Evolutionary conservation across 192 early-diverging fungal genomes (phyloP).

Genomic region (Geosiphon pyriformis): DNA sequence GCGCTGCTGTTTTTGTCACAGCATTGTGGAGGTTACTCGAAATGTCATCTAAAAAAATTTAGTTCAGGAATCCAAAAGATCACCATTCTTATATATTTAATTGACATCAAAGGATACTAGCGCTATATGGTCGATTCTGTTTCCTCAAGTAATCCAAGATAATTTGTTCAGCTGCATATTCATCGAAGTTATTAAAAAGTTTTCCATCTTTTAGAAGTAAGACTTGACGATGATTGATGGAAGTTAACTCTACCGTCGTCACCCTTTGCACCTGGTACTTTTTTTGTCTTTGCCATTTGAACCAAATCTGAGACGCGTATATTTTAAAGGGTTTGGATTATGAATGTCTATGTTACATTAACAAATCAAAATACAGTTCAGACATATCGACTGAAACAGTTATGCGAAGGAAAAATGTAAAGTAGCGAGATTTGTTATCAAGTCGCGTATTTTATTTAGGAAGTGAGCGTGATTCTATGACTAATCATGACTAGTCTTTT

Average conservation of each 20-base stretch:
- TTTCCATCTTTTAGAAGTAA: not conserved
- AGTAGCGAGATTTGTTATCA: too few species aligned
- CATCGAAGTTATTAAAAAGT: not conserved
- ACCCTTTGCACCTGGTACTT: conserved; percentile 10
- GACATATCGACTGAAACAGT: too few species aligned
- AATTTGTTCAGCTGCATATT: conserved; percentile 39
- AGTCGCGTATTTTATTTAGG: too few species aligned
- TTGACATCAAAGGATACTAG: conserved; percentile 30
- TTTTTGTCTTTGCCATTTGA: conserved; percentile 28
- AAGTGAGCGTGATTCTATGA: too few species aligned
- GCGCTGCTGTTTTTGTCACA: conserved; percentile 36
- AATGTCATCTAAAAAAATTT: conserved; percentile 34
- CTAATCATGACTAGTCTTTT: too few species aligned
- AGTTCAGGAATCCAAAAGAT: not conserved
- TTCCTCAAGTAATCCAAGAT: conserved; percentile 42
- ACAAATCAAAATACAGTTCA: too few species aligned
- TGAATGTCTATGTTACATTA: too few species aligned
- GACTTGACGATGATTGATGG: not conserved
- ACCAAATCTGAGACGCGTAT: too few species aligned
- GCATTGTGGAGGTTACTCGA: conserved; percentile 37
- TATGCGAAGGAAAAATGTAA: too few species aligned
- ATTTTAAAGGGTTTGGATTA: too few species aligned
- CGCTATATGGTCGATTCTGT: conserved; percentile 42
- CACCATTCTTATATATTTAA: not conserved
- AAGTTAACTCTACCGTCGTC: conserved; percentile 18